Percentiles rank a stretch among this genome's conserved stretches.
Conservation (phyloP, 176 grass and related monocot genomes). For the Avena eriantha region DNA sequence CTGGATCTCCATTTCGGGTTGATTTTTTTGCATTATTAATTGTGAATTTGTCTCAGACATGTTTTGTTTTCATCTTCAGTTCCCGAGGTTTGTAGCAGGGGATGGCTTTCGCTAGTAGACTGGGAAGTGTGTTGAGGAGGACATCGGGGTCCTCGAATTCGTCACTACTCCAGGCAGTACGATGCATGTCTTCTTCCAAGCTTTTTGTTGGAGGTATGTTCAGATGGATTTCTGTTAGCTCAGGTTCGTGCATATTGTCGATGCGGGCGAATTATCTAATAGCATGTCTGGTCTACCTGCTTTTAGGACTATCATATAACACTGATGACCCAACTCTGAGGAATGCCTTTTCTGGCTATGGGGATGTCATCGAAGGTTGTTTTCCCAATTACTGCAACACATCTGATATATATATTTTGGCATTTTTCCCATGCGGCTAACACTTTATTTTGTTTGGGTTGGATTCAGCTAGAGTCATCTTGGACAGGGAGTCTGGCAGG, state of each 20-base stretch:
- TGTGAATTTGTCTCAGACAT: not conserved
- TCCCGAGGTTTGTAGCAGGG: not conserved
- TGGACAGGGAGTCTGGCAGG: slow-evolving; percentile 73
- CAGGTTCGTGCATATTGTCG: not conserved
- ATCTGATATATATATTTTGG: not conserved
- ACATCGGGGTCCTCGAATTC: slow-evolving; percentile 42
- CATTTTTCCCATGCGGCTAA: not conserved
- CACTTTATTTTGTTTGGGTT: slow-evolving; percentile 11
- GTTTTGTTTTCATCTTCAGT: not conserved
- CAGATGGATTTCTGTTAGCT: not conserved
- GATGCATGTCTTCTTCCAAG: slow-evolving; percentile 97
- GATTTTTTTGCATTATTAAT: not conserved
- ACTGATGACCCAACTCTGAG: slow-evolving; percentile 75
- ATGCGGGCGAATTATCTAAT: slow-evolving; percentile 7
- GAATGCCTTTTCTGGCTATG: slow-evolving; percentile 70
- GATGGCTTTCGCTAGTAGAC: slow-evolving; percentile 77
- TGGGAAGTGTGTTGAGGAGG: slow-evolving; percentile 64
- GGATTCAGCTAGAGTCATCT: slow-evolving; percentile 72
- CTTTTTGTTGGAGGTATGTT: slow-evolving; percentile 79
- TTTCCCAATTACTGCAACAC: not conserved
- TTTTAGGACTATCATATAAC: slow-evolving; percentile 69
- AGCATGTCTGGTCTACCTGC: not conserved
- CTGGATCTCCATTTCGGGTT: not conserved
- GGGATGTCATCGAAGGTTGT: slow-evolving; percentile 84
- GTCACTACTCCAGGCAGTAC: slow-evolving; percentile 68